Percentiles rank a stretch among this genome's conserved stretches.
Conservation (phyloP, 1,284 basidiomycete genomes). For the Stereum hirsutum region DNA sequence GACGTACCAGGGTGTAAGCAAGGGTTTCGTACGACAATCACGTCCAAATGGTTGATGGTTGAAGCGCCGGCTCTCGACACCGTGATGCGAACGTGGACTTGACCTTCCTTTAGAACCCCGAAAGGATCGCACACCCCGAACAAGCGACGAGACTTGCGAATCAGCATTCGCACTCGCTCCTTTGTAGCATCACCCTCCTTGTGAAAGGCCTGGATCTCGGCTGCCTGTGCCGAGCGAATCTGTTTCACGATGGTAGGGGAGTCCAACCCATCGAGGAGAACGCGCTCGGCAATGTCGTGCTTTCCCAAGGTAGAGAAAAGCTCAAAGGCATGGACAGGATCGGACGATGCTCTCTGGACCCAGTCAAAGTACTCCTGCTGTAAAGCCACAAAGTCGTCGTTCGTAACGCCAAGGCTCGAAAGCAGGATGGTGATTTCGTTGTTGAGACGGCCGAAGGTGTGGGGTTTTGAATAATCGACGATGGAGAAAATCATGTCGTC, state of each 20-base stretch:
- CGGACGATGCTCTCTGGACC: conserved; percentile 37
- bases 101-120: conserved; percentile 47
- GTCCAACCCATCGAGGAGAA: conserved; percentile 48
- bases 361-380: conserved; percentile 50
- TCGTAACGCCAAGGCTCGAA: conserved; percentile 48
- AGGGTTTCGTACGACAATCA: conserved; percentile 56
- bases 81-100: conserved; percentile 53
- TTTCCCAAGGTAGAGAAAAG: conserved; percentile 42
- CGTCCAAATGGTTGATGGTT: conserved; percentile 48
- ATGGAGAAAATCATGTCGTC: conserved; percentile 52
- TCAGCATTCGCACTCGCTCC: conserved; percentile 45
- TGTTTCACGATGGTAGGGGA: conserved; percentile 26
- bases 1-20: conserved; percentile 52
- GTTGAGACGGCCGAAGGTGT: conserved; percentile 53
- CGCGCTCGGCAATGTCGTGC: conserved; percentile 36
- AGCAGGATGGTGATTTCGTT: conserved; percentile 60
- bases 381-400: conserved; percentile 41
- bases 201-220: conserved; percentile 40
- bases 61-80: conserved; percentile 38
- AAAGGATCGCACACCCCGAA: conserved; percentile 62
- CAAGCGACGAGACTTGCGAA: conserved; percentile 49
- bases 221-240: conserved; percentile 33
- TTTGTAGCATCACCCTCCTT: conserved; percentile 37
- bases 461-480: conserved; percentile 52
- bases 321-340: conserved; percentile 41